These are phyloP conservation scores for Lepraria neglecta DNA, from an alignment of 495 filamentous ascomycete genomes.

Conservation along the genomic window DNA sequence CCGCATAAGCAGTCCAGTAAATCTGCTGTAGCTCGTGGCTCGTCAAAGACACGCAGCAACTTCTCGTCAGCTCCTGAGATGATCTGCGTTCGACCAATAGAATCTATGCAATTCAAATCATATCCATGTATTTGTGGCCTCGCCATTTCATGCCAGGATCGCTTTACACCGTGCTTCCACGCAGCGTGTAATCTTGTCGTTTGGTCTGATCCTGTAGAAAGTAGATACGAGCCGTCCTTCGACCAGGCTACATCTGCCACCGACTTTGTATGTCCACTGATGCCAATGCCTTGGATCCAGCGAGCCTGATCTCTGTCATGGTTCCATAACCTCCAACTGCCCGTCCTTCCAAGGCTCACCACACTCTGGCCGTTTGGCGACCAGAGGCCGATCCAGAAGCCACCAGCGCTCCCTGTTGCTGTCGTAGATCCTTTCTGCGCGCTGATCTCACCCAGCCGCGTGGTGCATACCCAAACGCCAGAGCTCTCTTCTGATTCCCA, in stretches of 20 bases:
- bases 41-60: slow-evolving; percentile 86
- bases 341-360: slow-evolving; percentile 78
- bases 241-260: slow-evolving; percentile 81
- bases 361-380: slow-evolving; percentile 68
- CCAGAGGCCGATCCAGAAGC: slow-evolving; percentile 96
- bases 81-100: slow-evolving; percentile 62
- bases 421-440: slow-evolving; percentile 90
- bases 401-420: slow-evolving; percentile 89
- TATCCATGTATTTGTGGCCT: slow-evolving; percentile 97
- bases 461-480: slow-evolving; percentile 80
- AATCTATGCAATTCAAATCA: slow-evolving; percentile 88
- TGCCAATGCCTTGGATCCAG: slow-evolving; percentile 71
- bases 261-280: slow-evolving; percentile 76
- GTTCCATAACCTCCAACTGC: slow-evolving; percentile 85
- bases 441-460: slow-evolving; percentile 87
- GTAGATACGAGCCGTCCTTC: slow-evolving; percentile 70
- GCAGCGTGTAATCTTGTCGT: slow-evolving; percentile 88
- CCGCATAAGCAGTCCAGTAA: slow-evolving; percentile 64
- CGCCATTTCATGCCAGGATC: slow-evolving; percentile 90
- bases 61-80: slow-evolving; percentile 98
- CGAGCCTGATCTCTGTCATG: slow-evolving; percentile 47
- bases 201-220: slow-evolving; percentile 87
- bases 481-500: slow-evolving; percentile 80
- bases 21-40: slow-evolving; percentile 74
- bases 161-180: slow-evolving; percentile 54